Base-by-base conservation (phyloP, 371 early-diverging fungal species). In the Parasitella parasitica region DNA sequence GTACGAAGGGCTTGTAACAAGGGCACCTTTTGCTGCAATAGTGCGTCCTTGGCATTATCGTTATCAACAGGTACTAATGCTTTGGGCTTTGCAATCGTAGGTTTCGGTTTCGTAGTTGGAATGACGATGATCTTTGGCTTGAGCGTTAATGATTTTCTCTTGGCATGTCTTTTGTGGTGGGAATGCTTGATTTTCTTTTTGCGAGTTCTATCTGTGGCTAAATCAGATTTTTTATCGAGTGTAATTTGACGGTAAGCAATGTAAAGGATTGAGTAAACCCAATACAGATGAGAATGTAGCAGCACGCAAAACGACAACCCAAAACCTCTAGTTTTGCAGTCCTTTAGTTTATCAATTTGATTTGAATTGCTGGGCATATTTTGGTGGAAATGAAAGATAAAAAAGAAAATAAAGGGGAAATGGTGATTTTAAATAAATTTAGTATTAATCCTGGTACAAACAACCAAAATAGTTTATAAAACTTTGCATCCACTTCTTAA, bases 181-280 rank as follows among this genome's bases (percentile, higher is more conserved):
- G 28, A 4, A 4, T 55, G 22, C 36, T 54, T 54, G 16, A 4
- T 53, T 11, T 34, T 38, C 35, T 58, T 58, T 4, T 35, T 56
- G 4, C 6, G 38, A 0, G 6, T 56, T 13, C 20, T 16, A 12
- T 30, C 18, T 59, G 39, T 4, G 16, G 13, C 4, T 22, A n/a
- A 28, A 32, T 8, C 24, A 20, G 20, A 4, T 28, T 36, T 24
- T 13, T 37, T 18, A 16, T 41, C 7, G 7, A 51, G 57, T 16
- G 56, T 37, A 2, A 59, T 59, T 35, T 59, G 59, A 16, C 38
- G 43, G 27, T 60, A 66, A 11, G 51, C 57, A 18, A 61, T 66
- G 24, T 60, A 66, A 12, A 66, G 41, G 8, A 66, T 61, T n/a
- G 66, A 66, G 16, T 60, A 66, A 13, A 66, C 37, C 66, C 66